Percentiles rank a stretch among this genome's conserved stretches.
Conservation (phyloP, 148 eudicot genomes). For the Beta vulgaris region DNA sequence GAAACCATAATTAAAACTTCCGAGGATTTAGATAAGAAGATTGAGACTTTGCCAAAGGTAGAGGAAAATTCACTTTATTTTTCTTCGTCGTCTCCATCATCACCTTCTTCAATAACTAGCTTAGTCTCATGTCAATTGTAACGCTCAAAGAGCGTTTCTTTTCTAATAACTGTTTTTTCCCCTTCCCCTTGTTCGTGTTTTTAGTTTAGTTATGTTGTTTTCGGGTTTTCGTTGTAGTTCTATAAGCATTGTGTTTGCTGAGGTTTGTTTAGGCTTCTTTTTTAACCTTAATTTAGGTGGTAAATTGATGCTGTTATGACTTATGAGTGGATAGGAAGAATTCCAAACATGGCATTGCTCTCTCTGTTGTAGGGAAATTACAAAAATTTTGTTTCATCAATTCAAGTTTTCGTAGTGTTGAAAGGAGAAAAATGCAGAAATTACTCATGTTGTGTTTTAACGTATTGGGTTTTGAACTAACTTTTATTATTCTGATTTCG, state of each 20-base stretch:
- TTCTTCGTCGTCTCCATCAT: conserved; percentile 23
- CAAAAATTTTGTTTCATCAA: conserved; percentile 20
- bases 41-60: conserved; percentile 20
- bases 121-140: conserved; percentile 31
- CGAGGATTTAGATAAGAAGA: conserved; percentile 21
- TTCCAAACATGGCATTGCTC: conserved; percentile 12
- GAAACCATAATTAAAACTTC: too few species aligned
- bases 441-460: background rate
- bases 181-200: background rate
- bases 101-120: conserved; percentile 34
- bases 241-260: conserved; percentile 17
- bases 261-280: conserved; percentile 15
- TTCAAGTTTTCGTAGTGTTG: background rate
- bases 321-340: conserved; percentile 18
- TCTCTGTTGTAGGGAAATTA: conserved; percentile 13
- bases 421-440: background rate
- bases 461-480: background rate
- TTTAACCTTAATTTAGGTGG: conserved; percentile 15
- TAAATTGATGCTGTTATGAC: conserved; percentile 18
- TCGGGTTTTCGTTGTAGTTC: conserved; percentile 15
- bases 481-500: background rate
- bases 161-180: background rate
- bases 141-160: conserved; percentile 20
- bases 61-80: conserved; percentile 18
- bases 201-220: background rate